phyloP scores from a whole-genome alignment of 305 asterid genomes.

The Fraxinus greggii region DNA sequence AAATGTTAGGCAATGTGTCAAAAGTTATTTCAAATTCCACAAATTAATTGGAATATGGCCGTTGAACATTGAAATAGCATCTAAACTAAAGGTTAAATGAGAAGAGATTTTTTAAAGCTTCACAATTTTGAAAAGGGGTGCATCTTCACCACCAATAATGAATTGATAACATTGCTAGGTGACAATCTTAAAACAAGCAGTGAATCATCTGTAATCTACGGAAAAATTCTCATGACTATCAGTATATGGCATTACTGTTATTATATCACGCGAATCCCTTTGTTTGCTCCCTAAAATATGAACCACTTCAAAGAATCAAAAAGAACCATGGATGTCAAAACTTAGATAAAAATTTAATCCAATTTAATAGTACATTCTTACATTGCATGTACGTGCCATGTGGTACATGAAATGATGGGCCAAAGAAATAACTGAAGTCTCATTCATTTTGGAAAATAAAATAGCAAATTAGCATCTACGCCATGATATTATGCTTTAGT shows the following conservation, averaged over 20 bases:
- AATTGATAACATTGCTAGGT: neutral
- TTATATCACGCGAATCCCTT: neutral
- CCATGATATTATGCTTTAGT: neutral
- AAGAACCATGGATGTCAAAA: neutral
- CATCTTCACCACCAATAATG: slow-evolving; percentile 4
- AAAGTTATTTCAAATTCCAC: neutral
- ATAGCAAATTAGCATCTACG: neutral
- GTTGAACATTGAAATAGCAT: neutral
- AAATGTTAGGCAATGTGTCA: neutral
- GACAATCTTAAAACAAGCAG: neutral
- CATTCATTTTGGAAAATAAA: neutral
- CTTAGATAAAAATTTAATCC: neutral
- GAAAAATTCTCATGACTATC: neutral
- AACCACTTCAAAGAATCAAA: neutral
- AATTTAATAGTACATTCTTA: neutral
- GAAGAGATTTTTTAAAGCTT: neutral
- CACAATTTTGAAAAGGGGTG: neutral
- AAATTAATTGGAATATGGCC: neutral
- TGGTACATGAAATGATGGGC: neutral
- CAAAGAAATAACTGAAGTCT: neutral
- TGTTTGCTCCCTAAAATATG: neutral
- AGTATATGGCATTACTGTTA: neutral
- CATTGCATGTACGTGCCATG: neutral
- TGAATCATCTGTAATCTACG: neutral
- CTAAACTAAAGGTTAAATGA: neutral